Evolutionary conservation across 352 stramenopile species (phyloP).

Genomic region (Phytophthora ohioensis): DNA sequence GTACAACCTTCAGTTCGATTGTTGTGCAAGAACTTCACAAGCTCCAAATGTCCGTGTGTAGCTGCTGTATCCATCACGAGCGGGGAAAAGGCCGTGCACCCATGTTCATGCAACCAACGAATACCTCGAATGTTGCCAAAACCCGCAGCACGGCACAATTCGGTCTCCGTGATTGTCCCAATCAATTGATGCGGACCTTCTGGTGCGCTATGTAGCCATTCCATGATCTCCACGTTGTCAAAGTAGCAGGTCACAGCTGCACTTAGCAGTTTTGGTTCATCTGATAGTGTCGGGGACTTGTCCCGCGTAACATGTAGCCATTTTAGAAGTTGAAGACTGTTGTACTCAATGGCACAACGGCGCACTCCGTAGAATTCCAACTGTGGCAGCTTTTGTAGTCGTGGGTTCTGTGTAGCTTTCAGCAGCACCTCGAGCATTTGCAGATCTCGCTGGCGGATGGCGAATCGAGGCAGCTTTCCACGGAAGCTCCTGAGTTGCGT

Average conservation of each 20-base stretch:
- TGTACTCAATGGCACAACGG: conserved; percentile 41
- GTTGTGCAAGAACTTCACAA: conserved; percentile 37
- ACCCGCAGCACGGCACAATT: conserved; percentile 38
- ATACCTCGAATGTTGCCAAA: conserved; percentile 37
- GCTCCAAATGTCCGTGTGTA: conserved; percentile 31
- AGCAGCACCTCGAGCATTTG: conserved; percentile 29
- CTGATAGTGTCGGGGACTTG: conserved; percentile 25
- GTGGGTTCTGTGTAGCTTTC: conserved; percentile 11
- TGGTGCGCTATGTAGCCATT: conserved; percentile 29
- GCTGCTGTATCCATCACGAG: conserved; percentile 45
- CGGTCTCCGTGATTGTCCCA: conserved; percentile 17
- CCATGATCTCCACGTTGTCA: conserved; percentile 36
- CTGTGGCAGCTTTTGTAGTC: conserved; percentile 20
- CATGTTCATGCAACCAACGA: conserved; percentile 36
- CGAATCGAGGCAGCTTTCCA: conserved; percentile 39
- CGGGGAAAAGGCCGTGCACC: conserved; percentile 21
- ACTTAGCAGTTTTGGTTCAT: conserved; percentile 21
- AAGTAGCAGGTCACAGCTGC: conserved; percentile 42
- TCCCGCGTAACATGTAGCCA: conserved; percentile 39
- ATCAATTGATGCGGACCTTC: conserved; percentile 28
- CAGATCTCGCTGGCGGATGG: conserved; percentile 35
- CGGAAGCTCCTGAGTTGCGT: conserved; percentile 27
- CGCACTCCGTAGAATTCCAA: conserved; percentile 38
- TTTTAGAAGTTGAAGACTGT: conserved; percentile 34
- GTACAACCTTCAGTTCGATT: conserved; percentile 39